Base-by-base conservation (phyloP, 1,284 basidiomycete genomes). In the Cerrena zonata region DNA sequence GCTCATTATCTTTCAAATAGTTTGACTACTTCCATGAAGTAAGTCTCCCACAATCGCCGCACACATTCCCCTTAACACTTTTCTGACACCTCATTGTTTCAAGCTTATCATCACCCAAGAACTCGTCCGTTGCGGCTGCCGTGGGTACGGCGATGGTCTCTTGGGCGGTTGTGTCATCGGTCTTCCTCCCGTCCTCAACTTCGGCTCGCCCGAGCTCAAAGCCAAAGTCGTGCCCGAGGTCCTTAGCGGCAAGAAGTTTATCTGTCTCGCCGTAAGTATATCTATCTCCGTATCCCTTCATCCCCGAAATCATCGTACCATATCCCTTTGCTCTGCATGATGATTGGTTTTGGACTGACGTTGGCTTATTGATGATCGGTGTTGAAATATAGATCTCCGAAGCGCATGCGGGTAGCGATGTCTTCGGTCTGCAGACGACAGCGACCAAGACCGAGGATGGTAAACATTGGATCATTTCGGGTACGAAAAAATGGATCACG, bases 331-430 rank as follows among this genome's bases (percentile, higher is more conserved):
- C n/a, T n/a, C n/a, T n/a, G n/a, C n/a, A n/a, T n/a, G n/a, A n/a
- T n/a, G n/a, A n/a, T n/a, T n/a, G n/a, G n/a, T n/a, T n/a, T n/a
- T n/a, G n/a, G n/a, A n/a, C n/a, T n/a, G n/a, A n/a, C n/a, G n/a
- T n/a, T n/a, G n/a, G n/a, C n/a, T n/a, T n/a, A n/a, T n/a, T n/a
- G n/a, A n/a, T n/a, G n/a, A n/a, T n/a, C n/a, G n/a, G n/a, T n/a
- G n/a, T n/a, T n/a, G n/a, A n/a, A n/a, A n/a, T n/a, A n/a, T 46
- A 61, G 60, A 58, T 66, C 21, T 69, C 68, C 10, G 69, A 70
- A 56, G 92, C 94, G 0, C 91, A 90, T 59, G 94, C 94, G 2
- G 94, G 94, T 4, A 91, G 88, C 56, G 93, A 95, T 63, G 91
- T 97, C 22, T 79, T 85, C 63, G 87, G 89, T 22, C 69, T 93